Percentiles rank a stretch among this genome's conserved stretches.
phyloP scores from a whole-genome alignment of 2,329 filamentous ascomycete species.

The Colletotrichum eremochloae region DNA sequence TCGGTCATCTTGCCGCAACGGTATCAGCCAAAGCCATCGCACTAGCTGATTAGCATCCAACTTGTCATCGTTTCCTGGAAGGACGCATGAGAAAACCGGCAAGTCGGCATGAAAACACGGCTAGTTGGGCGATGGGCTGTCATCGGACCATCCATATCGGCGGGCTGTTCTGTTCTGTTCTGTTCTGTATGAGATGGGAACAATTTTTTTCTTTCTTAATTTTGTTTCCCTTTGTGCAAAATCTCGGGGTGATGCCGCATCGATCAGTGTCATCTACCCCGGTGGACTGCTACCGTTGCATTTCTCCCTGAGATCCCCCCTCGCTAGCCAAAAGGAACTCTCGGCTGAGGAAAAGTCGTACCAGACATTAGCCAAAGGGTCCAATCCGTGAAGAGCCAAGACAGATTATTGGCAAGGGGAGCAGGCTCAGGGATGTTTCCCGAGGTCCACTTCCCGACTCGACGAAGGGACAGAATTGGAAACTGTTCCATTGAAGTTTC shows the following conservation, averaged over 20 bases:
- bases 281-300: slow-evolving; percentile 13
- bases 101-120: slow-evolving; percentile 28
- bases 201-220: slow-evolving; percentile 4
- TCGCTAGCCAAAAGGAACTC: slow-evolving; percentile 29
- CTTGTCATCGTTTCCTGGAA: slow-evolving; percentile 5
- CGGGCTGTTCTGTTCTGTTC: slow-evolving; percentile 14
- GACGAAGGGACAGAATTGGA: slow-evolving; percentile 33
- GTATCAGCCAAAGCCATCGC: not conserved
- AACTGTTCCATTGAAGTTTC: slow-evolving; percentile 42
- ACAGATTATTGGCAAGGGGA: slow-evolving; percentile 15
- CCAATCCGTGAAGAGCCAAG: slow-evolving; percentile 34
- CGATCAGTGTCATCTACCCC: slow-evolving; percentile 8
- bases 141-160: slow-evolving; percentile 31
- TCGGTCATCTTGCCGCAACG: slow-evolving; percentile 1
- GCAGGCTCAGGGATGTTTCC: slow-evolving; percentile 36
- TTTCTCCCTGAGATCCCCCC: not conserved
- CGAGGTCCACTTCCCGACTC: slow-evolving; percentile 34
- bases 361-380: slow-evolving; percentile 21
- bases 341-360: slow-evolving; percentile 32
- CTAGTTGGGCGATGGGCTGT: not conserved
- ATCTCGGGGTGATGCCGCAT: not conserved
- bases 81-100: slow-evolving; percentile 11
- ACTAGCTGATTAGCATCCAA: not conserved
- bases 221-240: not conserved
- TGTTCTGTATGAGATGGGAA: slow-evolving; percentile 23